Evolutionary conservation across 139 green algal species (phyloP).

Genomic region (Desmodesmus armatus): DNA sequence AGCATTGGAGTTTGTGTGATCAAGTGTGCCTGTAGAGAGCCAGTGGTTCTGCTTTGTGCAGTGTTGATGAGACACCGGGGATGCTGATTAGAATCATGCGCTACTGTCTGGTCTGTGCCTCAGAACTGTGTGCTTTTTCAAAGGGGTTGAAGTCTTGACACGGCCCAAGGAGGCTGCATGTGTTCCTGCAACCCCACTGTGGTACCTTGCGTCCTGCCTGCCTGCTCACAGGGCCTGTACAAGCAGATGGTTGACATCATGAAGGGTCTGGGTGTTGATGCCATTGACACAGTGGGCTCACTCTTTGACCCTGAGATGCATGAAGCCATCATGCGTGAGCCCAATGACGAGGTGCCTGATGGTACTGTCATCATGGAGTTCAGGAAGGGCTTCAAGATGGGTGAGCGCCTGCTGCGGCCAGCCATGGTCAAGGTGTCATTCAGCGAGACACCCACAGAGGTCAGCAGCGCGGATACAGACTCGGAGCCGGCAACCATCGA

Average conservation of each 20-base stretch:
- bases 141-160: too few species aligned
- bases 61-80: too few species aligned
- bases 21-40: too few species aligned
- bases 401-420: slow-evolving; percentile 88
- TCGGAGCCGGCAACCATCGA: slow-evolving; percentile 36
- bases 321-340: slow-evolving; percentile 96
- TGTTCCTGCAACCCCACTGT: not conserved
- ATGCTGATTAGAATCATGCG: too few species aligned
- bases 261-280: slow-evolving; percentile 85
- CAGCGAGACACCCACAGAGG: not conserved
- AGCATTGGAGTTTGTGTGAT: too few species aligned
- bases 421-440: slow-evolving; percentile 97
- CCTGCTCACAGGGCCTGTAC: slow-evolving; percentile 82
- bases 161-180: too few species aligned
- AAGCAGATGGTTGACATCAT: slow-evolving; percentile 97
- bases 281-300: slow-evolving; percentile 81
- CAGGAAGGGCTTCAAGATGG: slow-evolving; percentile 92
- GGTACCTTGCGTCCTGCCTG: not conserved
- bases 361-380: slow-evolving; percentile 93
- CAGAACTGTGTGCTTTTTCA: too few species aligned
- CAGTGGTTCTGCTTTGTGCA: too few species aligned
- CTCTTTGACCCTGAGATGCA: slow-evolving; percentile 97
- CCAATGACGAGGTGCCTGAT: slow-evolving; percentile 79
- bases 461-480: slow-evolving; percentile 26
- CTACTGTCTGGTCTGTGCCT: too few species aligned